These are phyloP conservation scores for Nigrospora sphaerica DNA, from an alignment of 2,329 filamentous ascomycete species.

Conservation along the genomic window DNA sequence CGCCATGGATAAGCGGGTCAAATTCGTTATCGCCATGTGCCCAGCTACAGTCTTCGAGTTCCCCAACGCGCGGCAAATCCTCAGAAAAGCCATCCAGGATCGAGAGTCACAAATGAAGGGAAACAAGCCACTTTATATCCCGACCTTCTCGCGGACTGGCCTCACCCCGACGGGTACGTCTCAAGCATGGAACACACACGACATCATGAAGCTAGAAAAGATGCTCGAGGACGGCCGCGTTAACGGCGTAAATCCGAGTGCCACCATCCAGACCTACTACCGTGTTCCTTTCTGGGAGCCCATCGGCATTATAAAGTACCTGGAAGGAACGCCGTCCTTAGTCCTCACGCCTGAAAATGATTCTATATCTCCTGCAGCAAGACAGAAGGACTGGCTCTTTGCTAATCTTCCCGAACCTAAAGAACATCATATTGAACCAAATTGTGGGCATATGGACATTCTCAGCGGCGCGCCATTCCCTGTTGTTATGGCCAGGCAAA, in stretches of 20 bases:
- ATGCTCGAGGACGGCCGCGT: background rate
- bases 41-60: conserved; percentile 9
- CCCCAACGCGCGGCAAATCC: conserved; percentile 9
- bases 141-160: conserved; percentile 26
- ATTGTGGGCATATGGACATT: background rate
- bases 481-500: too few species aligned
- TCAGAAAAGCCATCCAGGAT: conserved; percentile 25
- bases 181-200: conserved; percentile 2
- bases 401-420: background rate
- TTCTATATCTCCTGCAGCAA: background rate
- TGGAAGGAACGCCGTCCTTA: background rate
- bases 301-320: background rate
- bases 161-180: conserved; percentile 28
- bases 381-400: background rate
- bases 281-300: background rate
- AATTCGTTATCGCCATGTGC: conserved; percentile 14
- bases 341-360: background rate
- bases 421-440: background rate
- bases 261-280: conserved; percentile 5
- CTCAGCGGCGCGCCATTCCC: background rate
- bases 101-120: conserved; percentile 29
- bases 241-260: background rate
- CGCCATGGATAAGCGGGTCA: conserved; percentile 17
- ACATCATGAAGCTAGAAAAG: conserved; percentile 6
- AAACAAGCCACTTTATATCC: conserved; percentile 28